Conservation (phyloP, 345 rosid species). For the Eutrema heterophyllum region DNA sequence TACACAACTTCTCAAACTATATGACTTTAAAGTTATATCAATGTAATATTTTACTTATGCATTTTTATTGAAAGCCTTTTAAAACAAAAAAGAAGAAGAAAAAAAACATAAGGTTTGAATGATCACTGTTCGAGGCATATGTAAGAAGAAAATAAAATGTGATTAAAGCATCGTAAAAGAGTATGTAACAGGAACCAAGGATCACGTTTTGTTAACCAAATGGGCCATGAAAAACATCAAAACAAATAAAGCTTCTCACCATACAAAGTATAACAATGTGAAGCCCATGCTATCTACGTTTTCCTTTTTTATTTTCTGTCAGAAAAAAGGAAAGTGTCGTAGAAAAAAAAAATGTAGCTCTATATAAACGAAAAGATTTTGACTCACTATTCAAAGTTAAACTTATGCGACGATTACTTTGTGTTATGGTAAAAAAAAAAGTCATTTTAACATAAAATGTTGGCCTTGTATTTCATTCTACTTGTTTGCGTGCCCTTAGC, state of each 20-base stretch:
- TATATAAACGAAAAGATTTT: not conserved
- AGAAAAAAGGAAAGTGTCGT: not conserved
- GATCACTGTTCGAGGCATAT: not conserved
- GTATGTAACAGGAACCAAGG: slow-evolving; percentile 12
- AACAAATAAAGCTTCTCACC: not conserved
- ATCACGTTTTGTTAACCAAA: slow-evolving; percentile 16
- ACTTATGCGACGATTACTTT: not conserved
- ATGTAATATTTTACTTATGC: no score
- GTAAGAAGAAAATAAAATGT: slow-evolving; percentile 1
- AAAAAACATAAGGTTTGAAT: not conserved
- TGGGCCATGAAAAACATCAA: not conserved
- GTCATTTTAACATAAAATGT: slow-evolving; percentile 2
- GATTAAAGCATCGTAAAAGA: slow-evolving; percentile 18
- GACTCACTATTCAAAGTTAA: not conserved
- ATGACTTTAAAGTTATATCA: no score
- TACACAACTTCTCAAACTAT: no score
- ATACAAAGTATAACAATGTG: slow-evolving; percentile 25
- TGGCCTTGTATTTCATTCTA: slow-evolving; percentile 36
- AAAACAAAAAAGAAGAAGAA: no score
- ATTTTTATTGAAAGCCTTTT: no score
- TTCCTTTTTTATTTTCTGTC: not conserved
- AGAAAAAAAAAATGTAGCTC: not conserved
- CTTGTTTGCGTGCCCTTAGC: slow-evolving; percentile 60
- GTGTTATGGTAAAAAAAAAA: not conserved
- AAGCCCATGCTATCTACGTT: slow-evolving; percentile 8